These are phyloP conservation scores for Parasarocladium wereldwijsianum DNA, from an alignment of 2,329 filamentous ascomycete genomes.

Conservation along the genomic window DNA sequence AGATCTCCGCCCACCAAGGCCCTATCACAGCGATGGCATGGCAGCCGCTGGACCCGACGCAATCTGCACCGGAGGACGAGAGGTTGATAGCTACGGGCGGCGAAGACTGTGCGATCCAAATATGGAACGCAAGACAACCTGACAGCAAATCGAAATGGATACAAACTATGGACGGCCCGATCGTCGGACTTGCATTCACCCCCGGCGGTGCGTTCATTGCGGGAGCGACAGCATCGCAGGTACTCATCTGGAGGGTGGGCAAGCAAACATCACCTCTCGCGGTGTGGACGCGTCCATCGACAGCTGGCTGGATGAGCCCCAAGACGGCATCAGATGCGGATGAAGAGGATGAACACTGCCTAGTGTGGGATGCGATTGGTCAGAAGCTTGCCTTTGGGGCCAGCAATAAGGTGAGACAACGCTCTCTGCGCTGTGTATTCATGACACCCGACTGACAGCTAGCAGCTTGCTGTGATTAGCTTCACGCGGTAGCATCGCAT, in stretches of 20 bases:
- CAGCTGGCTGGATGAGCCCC: constrained; percentile 39
- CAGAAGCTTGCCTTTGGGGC: constrained; percentile 49
- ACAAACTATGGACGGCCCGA: constrained; percentile 44
- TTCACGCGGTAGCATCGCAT: constrained; percentile 24
- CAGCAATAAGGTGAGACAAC: constrained; percentile 46
- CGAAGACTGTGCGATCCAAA: constrained; percentile 46
- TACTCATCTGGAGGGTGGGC: constrained; percentile 51
- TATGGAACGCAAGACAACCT: constrained; percentile 43
- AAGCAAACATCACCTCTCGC: constrained; percentile 43
- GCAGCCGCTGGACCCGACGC: constrained; percentile 35
- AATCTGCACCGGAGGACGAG: constrained; percentile 27
- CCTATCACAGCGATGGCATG: constrained; percentile 43
- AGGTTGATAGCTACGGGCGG: constrained; percentile 46
- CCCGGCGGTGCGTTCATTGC: constrained; percentile 50
- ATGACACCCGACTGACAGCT: constrained; percentile 1
- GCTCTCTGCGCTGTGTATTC: constrained; percentile 14
- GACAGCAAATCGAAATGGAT: constrained; percentile 43
- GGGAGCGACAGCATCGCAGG: constrained; percentile 40
- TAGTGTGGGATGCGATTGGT: constrained; percentile 48
- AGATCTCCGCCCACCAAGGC: constrained; percentile 44
- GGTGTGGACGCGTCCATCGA: constrained; percentile 36
- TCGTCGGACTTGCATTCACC: constrained; percentile 45
- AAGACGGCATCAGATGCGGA: constrained; percentile 35
- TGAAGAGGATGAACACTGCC: constrained; percentile 45
- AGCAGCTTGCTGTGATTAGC: constrained; percentile 34